Base-by-base conservation (phyloP, 371 early-diverging fungal species). In the Umbelopsis sp. region DNA sequence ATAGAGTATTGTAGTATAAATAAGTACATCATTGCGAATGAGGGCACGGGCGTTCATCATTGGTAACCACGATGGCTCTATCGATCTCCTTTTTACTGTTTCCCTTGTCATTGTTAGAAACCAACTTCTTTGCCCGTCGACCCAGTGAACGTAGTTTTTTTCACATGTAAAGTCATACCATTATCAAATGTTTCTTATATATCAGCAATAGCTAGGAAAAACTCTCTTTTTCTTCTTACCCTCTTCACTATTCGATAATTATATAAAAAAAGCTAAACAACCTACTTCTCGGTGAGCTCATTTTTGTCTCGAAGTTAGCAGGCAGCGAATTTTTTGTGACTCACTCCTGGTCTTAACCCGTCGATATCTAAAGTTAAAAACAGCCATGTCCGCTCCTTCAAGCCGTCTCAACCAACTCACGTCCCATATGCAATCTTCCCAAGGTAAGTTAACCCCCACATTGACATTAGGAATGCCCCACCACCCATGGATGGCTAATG, bases 341-440 rank as follows among this genome's bases (percentile, higher is more conserved):
- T 57, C 57, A 57, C 57, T 35, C 53, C 29, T 35, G 16, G 35
- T 25, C 16, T 25, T 22, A 22, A 25, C 57, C 29, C 35, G 25
- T 12, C 6, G 32, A 29, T 7, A 29, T 18, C 22, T 37, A 35
- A 35, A 57, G 12, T 35, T 29, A 37, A 57, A 29, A 57, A 57
- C 57, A 24, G 29, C 18, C 57, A 57, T 57, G 57, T 57, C 57
- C 35, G 57, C 57, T 35, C 57, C 57, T 57, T 57, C 57, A 35
- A 57, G 35, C 57, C 29, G 57, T 8, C 57, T 57, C 29, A 57
- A 57, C 35, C 57, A 57, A 32, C 57, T 57, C 57, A 57, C 29
- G 35, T 57, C 57, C 29, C 57, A 57, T 35, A 57, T 57, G 57
- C 57, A 57, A 57, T 35, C 57, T 18, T 35, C 57, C 22, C 57